phyloP scores from a whole-genome alignment of 805 yeast species.

The Ogataea parapolymorpha region DNA sequence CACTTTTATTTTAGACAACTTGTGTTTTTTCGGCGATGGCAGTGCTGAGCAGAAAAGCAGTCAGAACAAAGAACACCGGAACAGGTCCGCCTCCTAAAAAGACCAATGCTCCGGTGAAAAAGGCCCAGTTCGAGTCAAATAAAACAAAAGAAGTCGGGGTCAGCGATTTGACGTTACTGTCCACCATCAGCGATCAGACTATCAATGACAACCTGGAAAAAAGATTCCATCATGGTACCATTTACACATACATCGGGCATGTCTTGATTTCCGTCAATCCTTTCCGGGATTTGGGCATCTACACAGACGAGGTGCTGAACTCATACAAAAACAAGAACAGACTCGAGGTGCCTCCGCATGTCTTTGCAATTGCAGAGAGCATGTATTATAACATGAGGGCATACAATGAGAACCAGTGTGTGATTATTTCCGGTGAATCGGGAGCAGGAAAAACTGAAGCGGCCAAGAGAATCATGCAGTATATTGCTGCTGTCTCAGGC shows the following conservation, averaged over 20 bases:
- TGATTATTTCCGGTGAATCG: conserved; percentile 94
- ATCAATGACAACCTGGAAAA: conserved; percentile 89
- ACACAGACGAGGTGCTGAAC: conserved; percentile 72
- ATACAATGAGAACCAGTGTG: conserved; percentile 93
- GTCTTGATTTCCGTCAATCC: conserved; percentile 96
- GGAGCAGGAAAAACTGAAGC: conserved; percentile 99
- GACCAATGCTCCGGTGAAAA: conserved; percentile 54
- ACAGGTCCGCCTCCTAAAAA: conserved; percentile 51
- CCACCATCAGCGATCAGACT: conserved; percentile 85
- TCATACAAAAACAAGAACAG: conserved; percentile 89
- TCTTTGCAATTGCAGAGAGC: conserved; percentile 94
- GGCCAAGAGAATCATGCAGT: conserved; percentile 96
- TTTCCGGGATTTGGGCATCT: conserved; percentile 92
- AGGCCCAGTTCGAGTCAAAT: conserved; percentile 84
- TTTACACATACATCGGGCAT: conserved; percentile 92
- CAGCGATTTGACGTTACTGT: conserved; percentile 84
- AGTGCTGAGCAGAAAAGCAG: conserved; percentile 57
- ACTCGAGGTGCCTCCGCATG: conserved; percentile 97
- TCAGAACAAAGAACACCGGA: conserved; percentile 51
- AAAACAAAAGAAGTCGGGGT: conserved; percentile 98
- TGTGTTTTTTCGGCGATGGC: conserved; percentile 10
- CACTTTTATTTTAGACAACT: conserved; percentile 4
- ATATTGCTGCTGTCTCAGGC: conserved; percentile 86
- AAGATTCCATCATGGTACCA: conserved; percentile 83
- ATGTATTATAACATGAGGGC: conserved; percentile 95